Base-by-base conservation (phyloP, 2,329 filamentous ascomycete genomes). In the Beauveria medogensis region DNA sequence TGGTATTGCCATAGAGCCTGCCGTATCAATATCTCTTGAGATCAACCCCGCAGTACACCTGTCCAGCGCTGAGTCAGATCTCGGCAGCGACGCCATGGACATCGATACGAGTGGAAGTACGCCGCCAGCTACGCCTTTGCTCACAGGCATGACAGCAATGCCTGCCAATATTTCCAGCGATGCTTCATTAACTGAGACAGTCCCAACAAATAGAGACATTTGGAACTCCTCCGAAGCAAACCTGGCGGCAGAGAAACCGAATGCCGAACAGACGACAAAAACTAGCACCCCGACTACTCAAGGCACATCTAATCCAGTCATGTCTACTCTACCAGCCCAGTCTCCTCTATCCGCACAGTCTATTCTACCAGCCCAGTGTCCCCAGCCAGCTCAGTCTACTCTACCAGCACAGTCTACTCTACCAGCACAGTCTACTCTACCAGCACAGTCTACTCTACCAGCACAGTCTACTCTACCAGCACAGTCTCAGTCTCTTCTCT, bases 81-180 rank as follows among this genome's bases (percentile, higher is more conserved):
- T 51, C 9, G 53, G 47, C 9, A 47, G 47, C 37, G 59, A 56
- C 34, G 14, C 40, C 18, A 61, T 61, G 59, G 53, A 61, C 28
- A 61, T 61, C 18, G 41, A 56, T 26, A 18, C 26, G 2, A 52
- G n/a, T 40, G 30, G 18, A n/a, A 37, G 34, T 5, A 16, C 5
- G 18, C 41, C 22, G 5, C 40, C 43, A 10, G 9, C 18, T 10
- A 8, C 6, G 8, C 7, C 22, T 18, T 24, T 30, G 9, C 34
- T 37, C 34, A 37, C 34, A 37, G 9, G 34, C 34, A 12, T 37
- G 34, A 37, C 34, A 16, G 12, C 34, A 37, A 37, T 37, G 34
- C 12, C 34, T 37, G 34, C 12, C 34, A 30, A 30, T 30, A 30
- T 4, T 30, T 30, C 30, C 10, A 12, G 9, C 10, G 34, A 37